Percentiles rank a stretch among this genome's conserved stretches.
Conservation (phyloP, 2,329 filamentous ascomycete species). For the Malbranchea cinnamomea region DNA sequence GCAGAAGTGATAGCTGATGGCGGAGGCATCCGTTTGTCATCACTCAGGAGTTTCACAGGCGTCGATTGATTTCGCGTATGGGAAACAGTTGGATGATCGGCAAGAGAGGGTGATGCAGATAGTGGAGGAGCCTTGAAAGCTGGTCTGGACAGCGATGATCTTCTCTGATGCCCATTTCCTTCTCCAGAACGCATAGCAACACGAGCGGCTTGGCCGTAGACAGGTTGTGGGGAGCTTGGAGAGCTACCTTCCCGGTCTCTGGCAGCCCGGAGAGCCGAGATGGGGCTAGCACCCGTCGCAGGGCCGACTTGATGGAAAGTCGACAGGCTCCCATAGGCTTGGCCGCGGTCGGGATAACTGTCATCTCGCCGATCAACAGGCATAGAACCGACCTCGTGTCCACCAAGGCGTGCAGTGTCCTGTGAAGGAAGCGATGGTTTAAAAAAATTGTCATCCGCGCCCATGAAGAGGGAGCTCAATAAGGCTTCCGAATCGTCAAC, state of each 20-base stretch:
- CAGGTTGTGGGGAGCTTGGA: constrained; percentile 30
- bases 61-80: constrained; percentile 36
- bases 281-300: constrained; percentile 65
- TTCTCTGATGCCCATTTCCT: constrained; percentile 38
- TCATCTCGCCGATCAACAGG: constrained; percentile 43
- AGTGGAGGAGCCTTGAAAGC: constrained; percentile 93
- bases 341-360: constrained; percentile 47
- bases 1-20: constrained; percentile 23
- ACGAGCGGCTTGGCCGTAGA: constrained; percentile 33
- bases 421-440: constrained; percentile 54
- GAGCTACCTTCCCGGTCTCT: constrained; percentile 37
- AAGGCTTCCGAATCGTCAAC: constrained; percentile 84
- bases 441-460: constrained; percentile 76
- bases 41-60: constrained; percentile 22
- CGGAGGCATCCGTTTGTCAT: constrained; percentile 25
- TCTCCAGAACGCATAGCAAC: constrained; percentile 38
- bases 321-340: constrained; percentile 78
- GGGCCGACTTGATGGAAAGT: constrained; percentile 72
- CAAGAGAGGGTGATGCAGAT: constrained; percentile 65
- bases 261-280: constrained; percentile 64
- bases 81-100: constrained; percentile 33
- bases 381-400: constrained; percentile 55
- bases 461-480: constrained; percentile 85
- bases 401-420: constrained; percentile 14
- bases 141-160: constrained; percentile 78